Evolutionary conservation across 345 rosid genomes (phyloP).

Genomic region (Syzygium oleosum): DNA sequence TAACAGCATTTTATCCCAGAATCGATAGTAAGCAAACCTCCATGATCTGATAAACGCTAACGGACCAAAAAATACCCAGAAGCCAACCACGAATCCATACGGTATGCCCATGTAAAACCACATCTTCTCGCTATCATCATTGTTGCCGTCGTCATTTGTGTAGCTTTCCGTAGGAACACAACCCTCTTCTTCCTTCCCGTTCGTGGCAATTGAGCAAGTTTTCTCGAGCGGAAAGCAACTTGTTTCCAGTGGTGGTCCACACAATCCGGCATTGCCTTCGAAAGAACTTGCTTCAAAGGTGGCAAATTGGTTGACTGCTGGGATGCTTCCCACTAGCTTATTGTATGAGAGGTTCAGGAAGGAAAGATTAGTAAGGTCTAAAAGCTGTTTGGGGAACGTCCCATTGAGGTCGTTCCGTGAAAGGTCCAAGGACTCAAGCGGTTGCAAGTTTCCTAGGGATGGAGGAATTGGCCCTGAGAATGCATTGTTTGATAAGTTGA

Average conservation of each 20-base stretch:
- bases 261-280: slow-evolving; percentile 19
- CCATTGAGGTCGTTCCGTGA: not conserved
- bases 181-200: not conserved
- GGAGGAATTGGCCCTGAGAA: slow-evolving; percentile 17
- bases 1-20: not conserved
- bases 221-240: not conserved
- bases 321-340: not conserved
- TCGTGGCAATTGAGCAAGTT: not conserved
- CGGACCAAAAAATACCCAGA: not conserved
- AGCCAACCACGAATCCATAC: not conserved
- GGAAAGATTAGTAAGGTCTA: no score
- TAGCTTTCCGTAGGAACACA: no score
- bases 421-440: slow-evolving; percentile 19
- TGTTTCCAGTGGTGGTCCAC: slow-evolving; percentile 11
- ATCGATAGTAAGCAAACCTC: not conserved
- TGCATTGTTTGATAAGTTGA: slow-evolving; percentile 18
- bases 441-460: slow-evolving; percentile 9
- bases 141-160: not conserved
- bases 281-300: slow-evolving; percentile 7
- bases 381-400: no score
- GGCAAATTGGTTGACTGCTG: not conserved
- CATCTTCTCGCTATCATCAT: not conserved
- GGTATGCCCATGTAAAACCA: not conserved
- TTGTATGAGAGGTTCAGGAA: slow-evolving; percentile 28
- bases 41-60: not conserved